Base-by-base conservation (phyloP, 306 rosid species). In the Medicago ruthenica region DNA sequence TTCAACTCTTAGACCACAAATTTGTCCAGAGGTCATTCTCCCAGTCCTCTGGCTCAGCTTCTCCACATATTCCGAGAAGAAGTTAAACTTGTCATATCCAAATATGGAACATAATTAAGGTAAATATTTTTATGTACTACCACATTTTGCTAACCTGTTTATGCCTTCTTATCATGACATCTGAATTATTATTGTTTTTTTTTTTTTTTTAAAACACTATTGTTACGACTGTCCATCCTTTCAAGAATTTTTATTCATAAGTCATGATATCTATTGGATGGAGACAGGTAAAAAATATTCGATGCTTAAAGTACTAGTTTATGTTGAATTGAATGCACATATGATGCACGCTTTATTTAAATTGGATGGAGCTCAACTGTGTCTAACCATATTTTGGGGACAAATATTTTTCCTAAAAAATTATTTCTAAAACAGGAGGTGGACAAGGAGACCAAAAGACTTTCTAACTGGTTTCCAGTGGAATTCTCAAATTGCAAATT, bases 11-110 rank as follows among this genome's bases (percentile, higher is more conserved):
- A 71, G 71, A 70, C 45, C 95, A 91, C 85, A 68, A 89, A 75
- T 94, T 94, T 86, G 93, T 94, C 44, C 83, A 80, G 80, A 76
- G 85, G 79, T 87, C 80, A 44, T 85, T 85, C 50, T 73, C 87
- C 68, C 64, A 86, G 16, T 67, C 83, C 15, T 86, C 96, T 67
- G 98, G 90, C 71, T 93, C 89, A 17, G 88, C 83, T 60, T 90
- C 97, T 80, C 95, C 91, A 67, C 75, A 72, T 73, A 73, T 80
- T 78, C 73, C 37, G 20, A 84, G 71, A 61, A 78, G 88, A 79
- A 59, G 67, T 72, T 89, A 73, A 76, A 76, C 39, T 57, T 39
- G 71, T 80, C 79, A 62, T 11, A 70, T 70, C 54, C 63, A 54
- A 70, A 72, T 41, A 40, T 60, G 78, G 77, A 69, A 64, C 37